Conservation (phyloP, 176 grass and related monocot species). For the Eragrostis curvula region DNA sequence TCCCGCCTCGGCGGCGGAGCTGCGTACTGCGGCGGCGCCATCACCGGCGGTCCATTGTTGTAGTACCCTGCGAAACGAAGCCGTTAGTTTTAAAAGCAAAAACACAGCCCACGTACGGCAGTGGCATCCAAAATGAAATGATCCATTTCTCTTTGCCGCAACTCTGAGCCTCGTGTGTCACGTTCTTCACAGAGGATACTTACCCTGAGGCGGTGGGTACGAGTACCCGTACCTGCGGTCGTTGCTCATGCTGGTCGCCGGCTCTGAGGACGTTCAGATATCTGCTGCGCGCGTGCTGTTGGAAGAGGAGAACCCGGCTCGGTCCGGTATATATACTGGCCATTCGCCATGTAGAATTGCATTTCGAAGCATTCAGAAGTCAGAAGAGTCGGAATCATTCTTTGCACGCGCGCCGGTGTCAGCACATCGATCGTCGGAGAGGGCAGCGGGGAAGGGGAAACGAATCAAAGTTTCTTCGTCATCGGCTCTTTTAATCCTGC, state of each 20-base stretch:
- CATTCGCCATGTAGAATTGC: background rate
- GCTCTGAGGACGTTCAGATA: background rate
- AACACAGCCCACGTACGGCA: background rate
- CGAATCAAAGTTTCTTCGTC: slow-evolving; percentile 27
- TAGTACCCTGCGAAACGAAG: slow-evolving; percentile 49
- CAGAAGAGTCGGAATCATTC: background rate
- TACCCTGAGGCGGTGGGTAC: slow-evolving; percentile 57
- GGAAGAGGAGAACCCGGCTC: background rate
- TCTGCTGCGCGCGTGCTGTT: background rate
- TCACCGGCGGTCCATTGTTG: slow-evolving; percentile 62
- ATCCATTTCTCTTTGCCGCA: background rate
- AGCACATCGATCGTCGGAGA: background rate
- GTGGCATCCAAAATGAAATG: background rate
- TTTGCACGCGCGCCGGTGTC: slow-evolving; percentile 23
- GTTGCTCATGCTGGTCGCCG: slow-evolving; percentile 19
- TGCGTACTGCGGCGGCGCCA: slow-evolving; percentile 62
- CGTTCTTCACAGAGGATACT: background rate
- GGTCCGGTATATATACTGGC: background rate
- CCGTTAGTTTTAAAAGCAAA: background rate
- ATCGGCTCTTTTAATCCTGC: background rate
- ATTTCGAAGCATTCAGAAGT: background rate
- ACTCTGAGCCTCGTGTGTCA: background rate
- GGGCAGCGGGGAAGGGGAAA: background rate
- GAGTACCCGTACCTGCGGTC: slow-evolving; percentile 48
- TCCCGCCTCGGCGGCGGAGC: slow-evolving; percentile 56